Percentiles rank a stretch among this genome's conserved stretches.
These are phyloP conservation scores for Lactuca saligna DNA, from an alignment of 129 eudicot species.

Conservation along the genomic window DNA sequence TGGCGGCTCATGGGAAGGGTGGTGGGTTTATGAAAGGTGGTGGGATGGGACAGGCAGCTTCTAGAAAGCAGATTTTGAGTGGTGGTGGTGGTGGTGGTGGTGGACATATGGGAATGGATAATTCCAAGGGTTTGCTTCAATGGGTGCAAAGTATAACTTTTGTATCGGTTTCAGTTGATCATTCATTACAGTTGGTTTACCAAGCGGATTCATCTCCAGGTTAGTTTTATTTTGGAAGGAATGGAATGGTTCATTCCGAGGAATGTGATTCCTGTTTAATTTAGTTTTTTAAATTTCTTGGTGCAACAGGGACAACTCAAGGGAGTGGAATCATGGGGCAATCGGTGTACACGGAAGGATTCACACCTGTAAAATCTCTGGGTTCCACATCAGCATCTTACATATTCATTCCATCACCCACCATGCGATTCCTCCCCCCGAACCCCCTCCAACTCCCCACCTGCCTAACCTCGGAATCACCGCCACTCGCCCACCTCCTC, in stretches of 20 bases:
- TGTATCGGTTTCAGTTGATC: constrained; percentile 71
- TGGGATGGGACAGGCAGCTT: constrained; percentile 69
- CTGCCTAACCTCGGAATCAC: constrained; percentile 95
- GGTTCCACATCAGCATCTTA: constrained; percentile 86
- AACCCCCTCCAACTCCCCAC: constrained; percentile 88
- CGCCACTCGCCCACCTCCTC: constrained; percentile 95
- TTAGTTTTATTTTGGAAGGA: constrained; percentile 20
- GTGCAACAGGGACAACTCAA: constrained; percentile 67
- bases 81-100: constrained; percentile 34
- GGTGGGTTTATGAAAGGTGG: constrained; percentile 81
- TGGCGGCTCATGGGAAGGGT: constrained; percentile 63
- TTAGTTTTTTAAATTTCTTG: constrained; percentile 8
- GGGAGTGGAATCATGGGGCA: constrained; percentile 59
- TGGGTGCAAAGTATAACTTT: constrained; percentile 99
- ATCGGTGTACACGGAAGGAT: constrained; percentile 83
- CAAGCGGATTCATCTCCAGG: constrained; percentile 94
- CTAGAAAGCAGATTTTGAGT: constrained; percentile 69
- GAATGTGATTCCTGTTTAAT: neutral
- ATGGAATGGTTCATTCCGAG: neutral
- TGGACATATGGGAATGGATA: constrained; percentile 59
- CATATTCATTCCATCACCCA: constrained; percentile 81
- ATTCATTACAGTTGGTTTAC: constrained; percentile 72
- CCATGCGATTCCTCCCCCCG: constrained; percentile 88
- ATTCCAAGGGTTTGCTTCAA: constrained; percentile 84
- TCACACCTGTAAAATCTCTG: constrained; percentile 84